Base-by-base conservation (phyloP, 2,329 filamentous ascomycete genomes). In the Penicillium sp. region DNA sequence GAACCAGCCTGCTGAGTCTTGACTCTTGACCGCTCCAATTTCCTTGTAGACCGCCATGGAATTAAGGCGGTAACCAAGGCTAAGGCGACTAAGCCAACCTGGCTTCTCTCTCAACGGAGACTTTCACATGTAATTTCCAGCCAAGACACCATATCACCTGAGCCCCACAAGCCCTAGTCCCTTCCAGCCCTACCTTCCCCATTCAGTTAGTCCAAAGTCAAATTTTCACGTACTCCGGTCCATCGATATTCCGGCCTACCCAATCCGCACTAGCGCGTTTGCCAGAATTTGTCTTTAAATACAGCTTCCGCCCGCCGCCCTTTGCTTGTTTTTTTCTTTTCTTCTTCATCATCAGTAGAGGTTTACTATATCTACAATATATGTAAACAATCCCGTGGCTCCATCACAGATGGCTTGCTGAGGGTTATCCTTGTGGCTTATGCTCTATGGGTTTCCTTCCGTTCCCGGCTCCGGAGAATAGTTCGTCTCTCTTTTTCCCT, bases 261-360 rank as follows among this genome's bases (percentile, higher is more conserved):
- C 59, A 63, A 70, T 71, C 26, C 10, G 62, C 55, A 30, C 72
- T 74, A 76, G 70, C 67, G 69, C 53, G 13, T 3, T 53, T 47
- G 49, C 19, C 35, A 30, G 15, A 47, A 28, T 37, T 42, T 33
- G 7, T n/a, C 44, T 65, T 74, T 72, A 78, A 77, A 79, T 70
- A 56, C 44, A 44, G 28, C 56, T 44, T 15, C 28, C 37, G 28
- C 44, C 56, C 47, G 60, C 63, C 56, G 51, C 58, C 35, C 58
- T 57, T 65, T 71, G 50, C 50, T 64, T 59, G 65, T 71, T 69
- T 74, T 69, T 73, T 77, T 75, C 75, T 68, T 72, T 76, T 76
- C 71, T 76, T 77, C 73, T 73, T 69, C 73, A 82, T 80, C 79
- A 82, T 82, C 80, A 82, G 80, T 82, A 82, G 80, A 76, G 79